Evolutionary conservation across 495 filamentous ascomycete species (phyloP), one percentile per base, ranked within the genome.

Genomic region (Xylaria longipes): DNA sequence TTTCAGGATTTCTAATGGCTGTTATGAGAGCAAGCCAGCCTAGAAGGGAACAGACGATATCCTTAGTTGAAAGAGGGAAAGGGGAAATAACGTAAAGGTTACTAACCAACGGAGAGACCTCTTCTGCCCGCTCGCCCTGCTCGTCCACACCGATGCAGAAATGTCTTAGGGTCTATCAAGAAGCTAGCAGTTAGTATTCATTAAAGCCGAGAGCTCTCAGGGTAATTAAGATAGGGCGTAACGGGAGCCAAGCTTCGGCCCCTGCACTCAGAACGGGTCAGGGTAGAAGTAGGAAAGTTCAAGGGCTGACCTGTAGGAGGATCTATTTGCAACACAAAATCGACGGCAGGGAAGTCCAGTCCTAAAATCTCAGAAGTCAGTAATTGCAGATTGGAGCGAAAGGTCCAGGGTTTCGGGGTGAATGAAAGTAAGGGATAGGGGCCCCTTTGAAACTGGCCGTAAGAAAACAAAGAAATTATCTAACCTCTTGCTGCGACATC

Each of bases 61-160:
- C 15, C 6, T 29, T 20, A 33, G 5, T 25, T n/a, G 5, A 70
- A 45, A 31, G 9, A n/a, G 35, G 29, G 7, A 11, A 22, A 39
- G 27, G 12, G 20, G 41, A 56, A 31, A 22, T 35, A 46, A 33
- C 27, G 29, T 20, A 22, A 31, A 35, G 15, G 31, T 5, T 33
- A 50, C 69, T 71, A 17, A 71, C 69, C 69, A 9, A 98, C 87
- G 64, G 94, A 94, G 17, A 97, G 85, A 1, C 96, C 96, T 64
- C 87, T 86, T 22, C 96, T 91, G 0, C 96, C 96, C 5, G 96
- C 96, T 50, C 96, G 89, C 0, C 95, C 96, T 1, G 97, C 94
- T 68, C 96, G 93, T 4, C 96, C 96, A 75, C 94, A 97, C 69
- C 96, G 91, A 82, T 99, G 96, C 66, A 99, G 90, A 80, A 98